Conservation (phyloP, 2,329 filamentous ascomycete genomes). For the Eutypa lata region DNA sequence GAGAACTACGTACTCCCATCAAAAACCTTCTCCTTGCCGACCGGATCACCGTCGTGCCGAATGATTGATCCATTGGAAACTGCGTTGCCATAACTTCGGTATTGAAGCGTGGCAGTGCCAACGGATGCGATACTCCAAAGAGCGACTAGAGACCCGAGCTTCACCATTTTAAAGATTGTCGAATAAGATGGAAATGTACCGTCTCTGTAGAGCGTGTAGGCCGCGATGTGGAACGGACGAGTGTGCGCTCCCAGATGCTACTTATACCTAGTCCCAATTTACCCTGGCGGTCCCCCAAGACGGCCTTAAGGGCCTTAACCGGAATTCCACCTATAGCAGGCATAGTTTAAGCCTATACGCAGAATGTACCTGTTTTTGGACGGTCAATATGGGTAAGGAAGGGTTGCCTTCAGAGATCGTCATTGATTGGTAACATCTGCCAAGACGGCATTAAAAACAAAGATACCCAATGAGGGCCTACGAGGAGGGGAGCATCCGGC, state of each 20-base stretch:
- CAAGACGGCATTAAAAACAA: not conserved
- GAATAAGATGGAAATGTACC: too few species aligned
- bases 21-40: constrained; percentile 26
- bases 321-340: too few species aligned
- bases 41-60: constrained; percentile 23
- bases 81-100: constrained; percentile 10
- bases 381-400: not conserved
- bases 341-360: too few species aligned
- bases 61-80: constrained; percentile 23
- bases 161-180: too few species aligned
- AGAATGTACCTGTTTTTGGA: too few species aligned
- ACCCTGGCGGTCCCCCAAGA: too few species aligned
- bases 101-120: constrained; percentile 1
- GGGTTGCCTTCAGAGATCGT: not conserved
- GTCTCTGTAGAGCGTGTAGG: too few species aligned
- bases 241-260: not conserved
- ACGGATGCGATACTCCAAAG: constrained; percentile 16
- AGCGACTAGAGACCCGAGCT: constrained; percentile 13
- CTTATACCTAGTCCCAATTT: too few species aligned
- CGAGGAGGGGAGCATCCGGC: not conserved
- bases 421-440: not conserved
- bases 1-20: constrained; percentile 19
- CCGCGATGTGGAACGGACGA: too few species aligned
- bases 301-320: too few species aligned
- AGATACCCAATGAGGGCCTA: not conserved